Evolutionary conservation across 2,329 filamentous ascomycete species (phyloP).

Genomic region (Beauveria australis): DNA sequence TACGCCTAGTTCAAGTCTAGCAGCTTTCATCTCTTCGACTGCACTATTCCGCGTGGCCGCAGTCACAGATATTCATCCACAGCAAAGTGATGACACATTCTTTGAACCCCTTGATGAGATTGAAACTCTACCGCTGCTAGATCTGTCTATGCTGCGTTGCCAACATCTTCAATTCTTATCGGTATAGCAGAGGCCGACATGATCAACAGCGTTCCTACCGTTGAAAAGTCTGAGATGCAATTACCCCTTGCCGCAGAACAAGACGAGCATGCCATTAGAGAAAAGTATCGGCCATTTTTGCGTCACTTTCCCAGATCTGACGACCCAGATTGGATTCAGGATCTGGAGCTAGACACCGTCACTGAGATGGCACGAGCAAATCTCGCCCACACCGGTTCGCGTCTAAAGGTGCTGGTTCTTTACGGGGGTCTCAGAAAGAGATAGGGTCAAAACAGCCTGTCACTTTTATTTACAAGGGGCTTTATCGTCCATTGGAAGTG

Average conservation of each 20-base stretch:
- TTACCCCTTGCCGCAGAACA: background rate
- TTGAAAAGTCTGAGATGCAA: background rate
- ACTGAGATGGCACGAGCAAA: background rate
- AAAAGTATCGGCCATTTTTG: background rate
- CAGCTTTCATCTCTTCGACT: no score
- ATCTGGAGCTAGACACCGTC: background rate
- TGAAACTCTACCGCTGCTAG: no score
- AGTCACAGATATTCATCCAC: no score
- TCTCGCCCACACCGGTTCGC: background rate
- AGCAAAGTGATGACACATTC: no score
- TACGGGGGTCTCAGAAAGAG: constrained; percentile 49
- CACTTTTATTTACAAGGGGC: background rate
- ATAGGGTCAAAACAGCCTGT: constrained; percentile 13
- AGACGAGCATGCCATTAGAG: background rate
- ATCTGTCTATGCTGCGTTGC: no score
- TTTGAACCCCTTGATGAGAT: no score
- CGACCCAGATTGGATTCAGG: background rate
- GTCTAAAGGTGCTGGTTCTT: constrained; percentile 37
- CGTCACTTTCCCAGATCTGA: background rate
- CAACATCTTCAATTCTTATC: constrained; percentile 30
- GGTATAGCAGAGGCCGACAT: background rate
- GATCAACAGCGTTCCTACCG: background rate
- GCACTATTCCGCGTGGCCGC: no score
- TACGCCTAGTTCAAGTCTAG: no score
- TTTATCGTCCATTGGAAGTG: background rate